Percentiles rank a stretch among this genome's conserved stretches.
Evolutionary conservation across 1,284 basidiomycete genomes (phyloP).

Genomic region (Ustanciosporium gigantosporum): DNA sequence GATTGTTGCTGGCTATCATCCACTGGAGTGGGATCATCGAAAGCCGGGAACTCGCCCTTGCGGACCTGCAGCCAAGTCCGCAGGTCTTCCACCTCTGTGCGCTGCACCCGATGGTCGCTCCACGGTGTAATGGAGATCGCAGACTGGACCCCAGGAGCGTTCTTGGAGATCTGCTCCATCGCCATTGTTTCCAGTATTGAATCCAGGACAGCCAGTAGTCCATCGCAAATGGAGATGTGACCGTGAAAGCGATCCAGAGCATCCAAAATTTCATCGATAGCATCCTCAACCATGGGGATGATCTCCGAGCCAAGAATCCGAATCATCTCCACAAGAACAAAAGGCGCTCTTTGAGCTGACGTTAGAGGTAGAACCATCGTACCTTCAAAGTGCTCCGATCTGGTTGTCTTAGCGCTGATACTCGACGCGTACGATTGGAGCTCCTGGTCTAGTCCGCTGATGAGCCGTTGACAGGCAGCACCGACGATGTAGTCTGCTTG

Average conservation of each 20-base stretch:
- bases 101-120: not conserved
- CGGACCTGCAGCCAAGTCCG: slow-evolving; percentile 7
- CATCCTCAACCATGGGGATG: slow-evolving; percentile 55
- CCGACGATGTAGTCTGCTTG: slow-evolving; percentile 58
- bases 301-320: slow-evolving; percentile 51
- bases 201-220: slow-evolving; percentile 50
- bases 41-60: not conserved
- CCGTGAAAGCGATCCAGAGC: slow-evolving; percentile 57
- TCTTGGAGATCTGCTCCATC: slow-evolving; percentile 10
- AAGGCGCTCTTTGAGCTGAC: slow-evolving; percentile 50
- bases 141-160: not conserved
- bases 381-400: too few relatives aligned
- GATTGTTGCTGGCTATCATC: not conserved
- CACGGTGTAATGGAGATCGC: too few relatives aligned
- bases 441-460: slow-evolving; percentile 34
- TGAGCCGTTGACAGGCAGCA: slow-evolving; percentile 48
- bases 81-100: slow-evolving; percentile 6
- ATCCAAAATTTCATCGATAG: slow-evolving; percentile 58
- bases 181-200: slow-evolving; percentile 45
- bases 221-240: slow-evolving; percentile 41
- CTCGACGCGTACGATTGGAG: slow-evolving; percentile 1
- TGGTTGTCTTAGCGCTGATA: not conserved
- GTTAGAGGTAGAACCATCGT: slow-evolving; percentile 28
- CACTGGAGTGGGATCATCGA: not conserved
- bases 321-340: slow-evolving; percentile 58